Conservation (phyloP, 768 basidiomycete species). For the Melanogaster broomeanus region DNA sequence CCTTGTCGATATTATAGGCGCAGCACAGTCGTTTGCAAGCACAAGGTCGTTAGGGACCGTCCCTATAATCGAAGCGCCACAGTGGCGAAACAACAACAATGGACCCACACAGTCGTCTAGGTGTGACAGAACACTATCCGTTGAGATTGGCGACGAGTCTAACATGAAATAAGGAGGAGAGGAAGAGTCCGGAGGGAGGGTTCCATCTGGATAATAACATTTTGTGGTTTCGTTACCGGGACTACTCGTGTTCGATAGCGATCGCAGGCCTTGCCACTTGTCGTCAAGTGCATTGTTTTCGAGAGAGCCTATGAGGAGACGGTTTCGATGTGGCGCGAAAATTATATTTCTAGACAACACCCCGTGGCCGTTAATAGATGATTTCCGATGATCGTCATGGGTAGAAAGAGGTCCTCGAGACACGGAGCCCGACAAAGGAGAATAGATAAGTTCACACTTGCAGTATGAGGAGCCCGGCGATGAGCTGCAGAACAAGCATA, state of each 20-base stretch:
- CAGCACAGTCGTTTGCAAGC: not conserved
- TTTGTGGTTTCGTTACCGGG: not conserved
- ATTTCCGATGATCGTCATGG: constrained; percentile 1
- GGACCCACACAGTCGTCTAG: constrained; percentile 2
- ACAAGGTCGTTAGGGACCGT: not conserved
- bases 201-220: constrained; percentile 5
- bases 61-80: not conserved
- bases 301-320: not conserved
- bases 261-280: not conserved
- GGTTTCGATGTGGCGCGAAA: not conserved
- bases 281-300: not conserved
- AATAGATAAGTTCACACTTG: constrained; percentile 1
- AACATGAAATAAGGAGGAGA: constrained; percentile 10
- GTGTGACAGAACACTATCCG: not conserved
- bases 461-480: not conserved
- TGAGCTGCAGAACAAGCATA: constrained; percentile 12
- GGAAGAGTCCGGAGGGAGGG: constrained; percentile 23
- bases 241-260: not conserved
- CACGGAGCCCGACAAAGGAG: constrained; percentile 8
- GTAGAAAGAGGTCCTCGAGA: not conserved
- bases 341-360: not conserved
- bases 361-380: not conserved
- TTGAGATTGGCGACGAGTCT: not conserved
- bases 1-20: not conserved
- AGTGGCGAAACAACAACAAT: not conserved